Conservation (phyloP, 306 rosid species). For the Sophora flavescens region DNA sequence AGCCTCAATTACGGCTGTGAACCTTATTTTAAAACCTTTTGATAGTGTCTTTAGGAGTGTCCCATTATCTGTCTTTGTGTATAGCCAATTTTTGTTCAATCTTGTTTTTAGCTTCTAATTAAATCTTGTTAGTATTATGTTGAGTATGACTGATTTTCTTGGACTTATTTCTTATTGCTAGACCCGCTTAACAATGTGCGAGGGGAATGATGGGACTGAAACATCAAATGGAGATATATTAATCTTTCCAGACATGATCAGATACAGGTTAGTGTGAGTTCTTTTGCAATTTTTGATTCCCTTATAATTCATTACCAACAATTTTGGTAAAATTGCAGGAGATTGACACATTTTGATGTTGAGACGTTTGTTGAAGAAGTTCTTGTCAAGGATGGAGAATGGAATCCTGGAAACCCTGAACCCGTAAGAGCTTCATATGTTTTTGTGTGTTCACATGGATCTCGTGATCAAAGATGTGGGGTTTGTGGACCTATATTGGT, state of each 20-base stretch:
- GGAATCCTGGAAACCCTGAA: constrained; percentile 95
- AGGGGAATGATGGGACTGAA: constrained; percentile 94
- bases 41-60: too few species aligned
- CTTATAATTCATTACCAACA: constrained; percentile 11
- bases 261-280: constrained; percentile 78
- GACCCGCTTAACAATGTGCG: constrained; percentile 92
- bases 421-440: constrained; percentile 70
- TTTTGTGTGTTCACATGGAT: constrained; percentile 91
- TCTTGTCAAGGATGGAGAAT: constrained; percentile 89
- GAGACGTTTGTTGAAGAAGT: constrained; percentile 98
- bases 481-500: constrained; percentile 91
- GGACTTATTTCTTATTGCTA: constrained; percentile 49
- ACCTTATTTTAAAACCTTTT: too few species aligned
- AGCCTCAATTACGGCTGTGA: too few species aligned
- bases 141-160: constrained; percentile 4
- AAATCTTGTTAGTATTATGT: neutral
- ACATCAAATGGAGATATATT: constrained; percentile 95
- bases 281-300: constrained; percentile 17
- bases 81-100: neutral
- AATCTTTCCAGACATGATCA: constrained; percentile 93
- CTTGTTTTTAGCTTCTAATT: neutral
- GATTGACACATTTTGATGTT: constrained; percentile 94
- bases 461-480: constrained; percentile 93
- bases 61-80: neutral
- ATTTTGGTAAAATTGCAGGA: constrained; percentile 63